phyloP scores from a whole-genome alignment of 371 early-diverging fungal species.

The Circinella umbellata region DNA sequence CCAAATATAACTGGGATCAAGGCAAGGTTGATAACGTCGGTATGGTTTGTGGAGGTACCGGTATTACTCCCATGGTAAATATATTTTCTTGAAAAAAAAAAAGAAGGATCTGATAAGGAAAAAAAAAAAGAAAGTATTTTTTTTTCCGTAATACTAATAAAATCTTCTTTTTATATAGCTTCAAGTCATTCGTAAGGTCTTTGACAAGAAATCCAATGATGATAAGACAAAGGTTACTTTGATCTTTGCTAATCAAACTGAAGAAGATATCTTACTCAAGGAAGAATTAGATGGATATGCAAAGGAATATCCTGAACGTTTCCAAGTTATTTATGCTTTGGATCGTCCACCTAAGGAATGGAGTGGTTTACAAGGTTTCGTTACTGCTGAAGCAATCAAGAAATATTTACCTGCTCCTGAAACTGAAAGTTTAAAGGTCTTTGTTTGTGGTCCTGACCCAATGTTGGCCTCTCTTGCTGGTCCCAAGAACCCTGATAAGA shows the following conservation, averaged over 20 bases:
- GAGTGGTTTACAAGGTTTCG: conserved; percentile 73
- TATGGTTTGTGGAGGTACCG: conserved; percentile 88
- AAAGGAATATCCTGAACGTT: conserved; percentile 72
- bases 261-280: conserved; percentile 85
- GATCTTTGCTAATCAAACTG: conserved; percentile 86
- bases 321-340: conserved; percentile 80
- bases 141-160: background rate
- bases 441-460: conserved; percentile 86
- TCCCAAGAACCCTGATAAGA: conserved; percentile 73
- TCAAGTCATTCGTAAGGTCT: conserved; percentile 75
- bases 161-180: conserved; percentile 20
- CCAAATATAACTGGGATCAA: conserved; percentile 80
- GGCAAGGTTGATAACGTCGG: conserved; percentile 81
- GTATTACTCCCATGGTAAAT: conserved; percentile 89
- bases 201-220: conserved; percentile 61
- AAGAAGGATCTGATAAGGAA: background rate
- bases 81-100: background rate
- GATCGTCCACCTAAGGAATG: conserved; percentile 73
- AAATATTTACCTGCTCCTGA: conserved; percentile 67
- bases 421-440: conserved; percentile 63
- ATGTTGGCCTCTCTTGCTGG: conserved; percentile 86
- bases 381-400: conserved; percentile 71
- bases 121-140: background rate
- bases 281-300: conserved; percentile 78
- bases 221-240: conserved; percentile 88